Evolutionary conservation across 768 basidiomycete species (phyloP), one percentile per base, ranked within the genome.

Genomic region (Mrakia frigida): DNA sequence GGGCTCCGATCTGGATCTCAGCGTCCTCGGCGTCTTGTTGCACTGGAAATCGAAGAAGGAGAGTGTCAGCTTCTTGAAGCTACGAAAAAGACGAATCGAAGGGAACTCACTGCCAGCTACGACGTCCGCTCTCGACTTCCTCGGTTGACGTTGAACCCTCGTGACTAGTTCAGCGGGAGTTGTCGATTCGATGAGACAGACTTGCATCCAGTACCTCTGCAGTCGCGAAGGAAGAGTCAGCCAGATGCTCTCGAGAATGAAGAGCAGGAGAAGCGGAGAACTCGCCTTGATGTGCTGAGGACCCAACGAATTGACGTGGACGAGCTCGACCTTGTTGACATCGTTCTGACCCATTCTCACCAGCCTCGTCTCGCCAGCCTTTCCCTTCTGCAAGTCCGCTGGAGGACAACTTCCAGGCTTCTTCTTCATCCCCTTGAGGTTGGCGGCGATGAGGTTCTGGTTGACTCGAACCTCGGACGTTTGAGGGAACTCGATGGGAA

Each of bases 351-450:
- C 56, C 65, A 74, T 56, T 37, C 31, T 52, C 3, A 78, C 41
- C n/a, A 75, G 25, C 37, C 46, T 39, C 68, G 11, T 60, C 81
- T 73, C 77, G 82, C 83, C 81, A 83, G 84, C 4, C 82, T 81
- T n/a, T 79, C 79, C 65, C 83, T 82, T 85, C 39, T 85, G 85
- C 72, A 89, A 82, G 82, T 94, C 90, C 1, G 93, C 90, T 9
- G 94, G 94, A n/a, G 94, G 93, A 1, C 93, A 92, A 60, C 92
- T 95, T 4, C 94, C 94, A 39, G 93, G 91, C 80, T 92, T 94
- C 86, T 97, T 97, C 87, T 97, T 97, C 82, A 96, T 84, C 6
- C 94, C 94, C 82, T 93, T 93, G 78, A 94, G 83, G 82, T 90
- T 94, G 52, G 90, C 92, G 28, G 85, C 85, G 41, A 96, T 84